Conservation (phyloP, 768 basidiomycete species). For the Panaeolus cyanescens region DNA sequence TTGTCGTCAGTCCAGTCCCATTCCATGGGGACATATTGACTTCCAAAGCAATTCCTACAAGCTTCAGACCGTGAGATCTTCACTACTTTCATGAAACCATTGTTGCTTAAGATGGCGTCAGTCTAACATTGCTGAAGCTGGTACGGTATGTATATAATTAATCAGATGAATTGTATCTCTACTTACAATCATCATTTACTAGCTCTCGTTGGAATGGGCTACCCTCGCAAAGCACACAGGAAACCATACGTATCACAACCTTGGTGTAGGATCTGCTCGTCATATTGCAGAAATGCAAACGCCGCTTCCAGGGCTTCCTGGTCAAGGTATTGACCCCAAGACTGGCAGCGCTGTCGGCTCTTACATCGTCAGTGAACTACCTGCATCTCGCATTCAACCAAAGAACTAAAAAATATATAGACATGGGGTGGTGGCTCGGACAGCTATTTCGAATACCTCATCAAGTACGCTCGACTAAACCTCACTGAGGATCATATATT, state of each 20-base stretch:
- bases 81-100: neutral
- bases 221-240: conserved; percentile 53
- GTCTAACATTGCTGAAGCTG: conserved; percentile 60
- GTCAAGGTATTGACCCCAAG: conserved; percentile 53
- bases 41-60: conserved; percentile 47
- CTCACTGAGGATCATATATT: conserved; percentile 61
- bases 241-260: conserved; percentile 55
- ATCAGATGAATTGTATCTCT: neutral
- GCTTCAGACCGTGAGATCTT: conserved; percentile 26
- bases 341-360: conserved; percentile 45
- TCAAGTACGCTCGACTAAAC: conserved; percentile 65
- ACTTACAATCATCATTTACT: neutral
- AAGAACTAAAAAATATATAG: too few species aligned
- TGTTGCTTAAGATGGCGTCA: conserved; percentile 13
- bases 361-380: conserved; percentile 42
- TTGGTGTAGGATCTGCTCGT: conserved; percentile 50
- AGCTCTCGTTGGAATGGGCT: conserved; percentile 59
- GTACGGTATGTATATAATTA: conserved; percentile 37
- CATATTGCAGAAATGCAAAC: conserved; percentile 44
- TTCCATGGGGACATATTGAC: conserved; percentile 44
- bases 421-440: conserved; percentile 69
- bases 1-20: conserved; percentile 32
- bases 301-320: conserved; percentile 47
- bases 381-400: neutral
- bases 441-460: conserved; percentile 73